Evolutionary conservation across 345 rosid genomes (phyloP).

Genomic region (Crucihimalaya himalaica): DNA sequence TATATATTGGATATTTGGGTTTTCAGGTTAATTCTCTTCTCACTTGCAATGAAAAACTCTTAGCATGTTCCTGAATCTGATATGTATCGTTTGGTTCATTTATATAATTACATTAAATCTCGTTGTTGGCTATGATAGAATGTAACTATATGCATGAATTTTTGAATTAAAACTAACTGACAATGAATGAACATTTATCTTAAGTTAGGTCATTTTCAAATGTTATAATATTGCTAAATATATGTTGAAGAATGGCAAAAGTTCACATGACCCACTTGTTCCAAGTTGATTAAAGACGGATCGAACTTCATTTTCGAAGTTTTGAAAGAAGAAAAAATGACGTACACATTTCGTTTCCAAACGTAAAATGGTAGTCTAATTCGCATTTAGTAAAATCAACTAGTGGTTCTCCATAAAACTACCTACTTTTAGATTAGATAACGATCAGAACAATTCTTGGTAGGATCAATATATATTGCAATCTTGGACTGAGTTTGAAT

Average conservation of each 20-base stretch:
- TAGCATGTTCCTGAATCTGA: neutral
- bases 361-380: neutral
- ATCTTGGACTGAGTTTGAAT: constrained; percentile 9
- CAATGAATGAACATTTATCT: neutral
- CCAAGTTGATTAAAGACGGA: neutral
- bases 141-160: neutral
- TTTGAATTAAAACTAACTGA: neutral
- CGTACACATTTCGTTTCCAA: neutral
- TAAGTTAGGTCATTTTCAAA: neutral
- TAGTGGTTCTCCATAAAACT: neutral
- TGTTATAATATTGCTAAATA: neutral
- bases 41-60: neutral
- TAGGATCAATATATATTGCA: neutral
- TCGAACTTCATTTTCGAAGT: neutral
- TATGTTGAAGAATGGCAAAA: neutral
- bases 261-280: neutral
- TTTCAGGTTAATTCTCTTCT: neutral
- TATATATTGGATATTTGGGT: neutral
- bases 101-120: neutral
- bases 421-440: neutral
- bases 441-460: neutral
- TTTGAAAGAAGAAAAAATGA: neutral
- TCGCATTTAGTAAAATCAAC: neutral
- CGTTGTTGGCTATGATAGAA: no score
- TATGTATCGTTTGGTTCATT: neutral